Conservation (phyloP, 139 green algal species). For the Chlorella ohadii region DNA sequence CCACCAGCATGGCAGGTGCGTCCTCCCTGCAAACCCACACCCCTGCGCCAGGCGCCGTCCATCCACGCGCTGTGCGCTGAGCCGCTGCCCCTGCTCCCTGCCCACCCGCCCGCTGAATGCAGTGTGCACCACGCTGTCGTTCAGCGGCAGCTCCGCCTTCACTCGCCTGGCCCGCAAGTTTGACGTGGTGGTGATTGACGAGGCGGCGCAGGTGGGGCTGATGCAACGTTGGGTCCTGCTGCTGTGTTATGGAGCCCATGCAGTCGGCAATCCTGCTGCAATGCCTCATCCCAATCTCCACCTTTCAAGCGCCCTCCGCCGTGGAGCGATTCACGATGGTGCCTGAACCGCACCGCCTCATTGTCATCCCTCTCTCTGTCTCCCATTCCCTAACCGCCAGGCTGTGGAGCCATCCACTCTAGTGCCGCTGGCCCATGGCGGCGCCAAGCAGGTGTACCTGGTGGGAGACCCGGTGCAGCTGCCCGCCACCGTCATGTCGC, state of each 20-base stretch:
- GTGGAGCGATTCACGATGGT: too few species aligned
- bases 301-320: too few species aligned
- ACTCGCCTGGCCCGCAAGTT: slow-evolving; percentile 51
- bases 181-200: slow-evolving; percentile 79
- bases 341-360: too few species aligned
- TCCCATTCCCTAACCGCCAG: neutral
- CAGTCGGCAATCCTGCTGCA: too few species aligned
- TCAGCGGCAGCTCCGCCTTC: slow-evolving; percentile 65
- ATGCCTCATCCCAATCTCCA: too few species aligned
- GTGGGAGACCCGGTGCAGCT: slow-evolving; percentile 74
- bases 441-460: slow-evolving; percentile 57
- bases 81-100: too few species aligned
- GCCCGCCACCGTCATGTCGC: slow-evolving; percentile 67
- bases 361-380: slow-evolving; percentile 46
- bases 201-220: slow-evolving; percentile 72
- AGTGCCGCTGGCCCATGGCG: slow-evolving; percentile 58
- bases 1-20: too few species aligned
- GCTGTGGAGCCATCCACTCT: slow-evolving; percentile 72
- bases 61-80: too few species aligned
- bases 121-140: slow-evolving; percentile 85
- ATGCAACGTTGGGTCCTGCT: neutral
- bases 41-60: too few species aligned
- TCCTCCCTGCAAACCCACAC: too few species aligned
- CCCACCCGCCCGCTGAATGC: too few species aligned
- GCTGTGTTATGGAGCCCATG: too few species aligned